Evolutionary conservation across 208 protist species (phyloP), one percentile per base, ranked within the genome.

Genomic region (Leishmania tarentolae): DNA sequence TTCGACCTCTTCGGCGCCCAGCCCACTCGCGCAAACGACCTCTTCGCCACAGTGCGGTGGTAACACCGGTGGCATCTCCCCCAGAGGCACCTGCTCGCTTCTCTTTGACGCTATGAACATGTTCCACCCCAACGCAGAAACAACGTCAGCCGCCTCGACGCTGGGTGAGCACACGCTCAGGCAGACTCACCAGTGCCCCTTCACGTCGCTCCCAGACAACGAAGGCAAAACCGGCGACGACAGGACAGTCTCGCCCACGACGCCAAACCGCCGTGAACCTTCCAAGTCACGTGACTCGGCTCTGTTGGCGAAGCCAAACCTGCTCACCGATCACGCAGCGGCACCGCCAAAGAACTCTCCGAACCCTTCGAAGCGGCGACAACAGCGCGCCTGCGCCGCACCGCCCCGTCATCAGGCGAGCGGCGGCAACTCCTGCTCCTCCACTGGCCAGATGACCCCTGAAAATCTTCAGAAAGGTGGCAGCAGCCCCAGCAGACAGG

Each of bases 381-480:
- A 59, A 42, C 59, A 70, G 77, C 56, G 77, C n/a, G 7, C 50
- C 31, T 13, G 31, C 52, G 15, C 46, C 8, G 50, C 72, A 50
- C 28, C 72, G 17, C 50, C 13, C 11, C n/a, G 28, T 37, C n/a
- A 9, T 9, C 17, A 76, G 28, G 46, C 19, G 4, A 61, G 44
- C n/a, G 21, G 17, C 47, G 31, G 68, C 44, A 42, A 31, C 68
- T 46, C 11, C 42, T n/a, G 17, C 11, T 1, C 42, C n/a, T n/a
- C 53, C 17, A 44, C 73, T 66, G 73, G 37, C 3, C n/a, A 17
- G 24, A 0, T 46, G 19, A 37, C 17, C 11, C 9, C 73, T 77
- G 69, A 65, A 65, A 84, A 70, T 81, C 40, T 37, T 21, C 35
- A 56, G 68, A 84, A 68, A 52, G 35, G 13, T 46, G 66, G 69